Evolutionary conservation across 495 filamentous ascomycete genomes (phyloP), one percentile per base, ranked within the genome.

Genomic region (Halenospora varia): DNA sequence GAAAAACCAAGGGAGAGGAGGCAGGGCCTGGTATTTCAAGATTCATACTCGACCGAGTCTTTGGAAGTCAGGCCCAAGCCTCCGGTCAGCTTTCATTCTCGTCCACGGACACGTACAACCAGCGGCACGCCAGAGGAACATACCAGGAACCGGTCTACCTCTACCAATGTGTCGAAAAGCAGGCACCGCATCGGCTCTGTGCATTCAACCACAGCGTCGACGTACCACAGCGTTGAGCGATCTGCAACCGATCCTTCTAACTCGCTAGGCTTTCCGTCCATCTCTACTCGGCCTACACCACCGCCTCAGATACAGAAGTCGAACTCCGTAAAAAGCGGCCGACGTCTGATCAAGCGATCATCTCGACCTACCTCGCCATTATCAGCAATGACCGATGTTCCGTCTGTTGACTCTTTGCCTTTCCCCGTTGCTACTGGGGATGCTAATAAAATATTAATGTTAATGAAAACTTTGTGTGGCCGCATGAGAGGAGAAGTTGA

Each of bases 401-500:
- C 79, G 0, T 78, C 75, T 2, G 72, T 81, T 35, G 80, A 82
- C 65, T 81, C 79, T 2, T 62, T 83, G 10, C 78, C 75, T 2
- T 68, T 75, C 25, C 81, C 82, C 1, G 75, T 86, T 15, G 79
- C 78, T 13, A 82, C 84, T 4, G 74, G 77, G 11, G 81, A 88
- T 68, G 82, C 81, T 17, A 81, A 83, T 55, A 83, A 76, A 58
- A 77, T 90, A 11, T 68, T 88, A 53, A 73, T 80, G 60, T 65
- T 91, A 45, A 89, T 90, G 88, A 84, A 81, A 61, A 78, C 73
- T 18, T 71, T 86, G 10, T 82, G 84, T 48, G 88, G 88, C 10
- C 73, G 80, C 57, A 90, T 89, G 87, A 80, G 79, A 58, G 88
- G 88, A 48, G 78, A 81, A 50, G 68, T 88, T 13, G 83, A 88